Percentiles rank a stretch among this genome's conserved stretches.
Evolutionary conservation across 306 rosid species (phyloP).

Genomic region (Quercus wislizeni): DNA sequence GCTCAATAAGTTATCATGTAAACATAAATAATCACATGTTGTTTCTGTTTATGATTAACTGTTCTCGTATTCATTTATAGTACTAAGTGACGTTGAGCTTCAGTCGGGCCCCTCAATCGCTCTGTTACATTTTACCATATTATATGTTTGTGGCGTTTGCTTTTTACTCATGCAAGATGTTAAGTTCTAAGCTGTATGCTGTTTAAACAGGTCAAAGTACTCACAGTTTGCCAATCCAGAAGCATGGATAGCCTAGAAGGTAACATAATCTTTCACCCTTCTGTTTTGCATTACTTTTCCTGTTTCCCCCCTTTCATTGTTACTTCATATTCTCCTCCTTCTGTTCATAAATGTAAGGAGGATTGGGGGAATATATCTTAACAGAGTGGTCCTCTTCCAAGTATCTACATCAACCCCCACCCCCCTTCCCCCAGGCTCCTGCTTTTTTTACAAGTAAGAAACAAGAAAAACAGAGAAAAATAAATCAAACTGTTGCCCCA

Average conservation of each 20-base stretch:
- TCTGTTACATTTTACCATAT: background rate
- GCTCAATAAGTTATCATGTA: background rate
- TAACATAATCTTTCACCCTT: slow-evolving; percentile 21
- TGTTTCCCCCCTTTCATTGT: background rate
- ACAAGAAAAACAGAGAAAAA: background rate
- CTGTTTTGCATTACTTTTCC: background rate
- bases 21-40: background rate
- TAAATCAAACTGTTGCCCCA: background rate
- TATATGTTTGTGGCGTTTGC: background rate
- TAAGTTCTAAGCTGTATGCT: slow-evolving; percentile 20
- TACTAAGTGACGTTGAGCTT: background rate
- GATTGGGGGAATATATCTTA: background rate
- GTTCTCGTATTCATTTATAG: background rate
- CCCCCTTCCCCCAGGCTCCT: background rate
- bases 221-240: slow-evolving; percentile 78
- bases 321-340: background rate
- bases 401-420: background rate
- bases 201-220: slow-evolving; percentile 72
- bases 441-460: background rate
- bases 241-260: slow-evolving; percentile 51
- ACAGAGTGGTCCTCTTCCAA: background rate
- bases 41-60: background rate
- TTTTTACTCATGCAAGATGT: slow-evolving; percentile 6
- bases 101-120: background rate
- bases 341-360: background rate